Conservation (phyloP, 768 basidiomycete genomes). For the Pisolithus tinctorius region DNA sequence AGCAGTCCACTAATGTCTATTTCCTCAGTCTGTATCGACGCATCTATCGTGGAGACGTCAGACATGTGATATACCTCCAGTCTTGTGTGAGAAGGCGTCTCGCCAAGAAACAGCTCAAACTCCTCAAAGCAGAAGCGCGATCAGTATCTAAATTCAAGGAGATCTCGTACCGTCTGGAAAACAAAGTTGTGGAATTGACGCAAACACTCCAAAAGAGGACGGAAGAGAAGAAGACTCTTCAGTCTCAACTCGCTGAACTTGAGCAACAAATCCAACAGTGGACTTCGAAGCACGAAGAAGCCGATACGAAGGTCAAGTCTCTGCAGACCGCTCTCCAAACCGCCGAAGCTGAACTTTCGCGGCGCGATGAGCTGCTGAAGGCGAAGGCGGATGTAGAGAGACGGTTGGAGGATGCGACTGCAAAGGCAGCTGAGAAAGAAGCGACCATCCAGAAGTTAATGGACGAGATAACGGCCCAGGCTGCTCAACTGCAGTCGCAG, state of each 20-base stretch:
- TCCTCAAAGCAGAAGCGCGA: slow-evolving; percentile 83
- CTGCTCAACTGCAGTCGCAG: slow-evolving; percentile 68
- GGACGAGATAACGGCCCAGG: slow-evolving; percentile 67
- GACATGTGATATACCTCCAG: slow-evolving; percentile 77
- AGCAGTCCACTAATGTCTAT: not conserved
- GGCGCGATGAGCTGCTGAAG: slow-evolving; percentile 66
- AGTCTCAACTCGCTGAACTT: slow-evolving; percentile 64
- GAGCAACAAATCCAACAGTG: slow-evolving; percentile 85
- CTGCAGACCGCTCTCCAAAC: slow-evolving; percentile 62
- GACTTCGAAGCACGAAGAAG: slow-evolving; percentile 83
- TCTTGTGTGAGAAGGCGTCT: slow-evolving; percentile 86
- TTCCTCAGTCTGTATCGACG: slow-evolving; percentile 46
- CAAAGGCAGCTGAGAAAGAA: slow-evolving; percentile 78
- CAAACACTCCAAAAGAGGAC: slow-evolving; percentile 88
- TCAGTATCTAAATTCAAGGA: slow-evolving; percentile 98
- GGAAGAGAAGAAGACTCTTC: slow-evolving; percentile 84
- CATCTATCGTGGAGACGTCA: slow-evolving; percentile 51
- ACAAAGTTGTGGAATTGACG: slow-evolving; percentile 98
- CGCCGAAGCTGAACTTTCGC: slow-evolving; percentile 63
- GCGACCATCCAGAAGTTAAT: slow-evolving; percentile 74
- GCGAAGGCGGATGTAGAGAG: slow-evolving; percentile 77
- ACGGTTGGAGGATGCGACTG: slow-evolving; percentile 69
- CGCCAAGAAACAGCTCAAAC: slow-evolving; percentile 80
- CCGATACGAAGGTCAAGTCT: slow-evolving; percentile 65
- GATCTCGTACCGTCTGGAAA: slow-evolving; percentile 95